Conservation (phyloP, 345 rosid genomes). For the Acer campestre region DNA sequence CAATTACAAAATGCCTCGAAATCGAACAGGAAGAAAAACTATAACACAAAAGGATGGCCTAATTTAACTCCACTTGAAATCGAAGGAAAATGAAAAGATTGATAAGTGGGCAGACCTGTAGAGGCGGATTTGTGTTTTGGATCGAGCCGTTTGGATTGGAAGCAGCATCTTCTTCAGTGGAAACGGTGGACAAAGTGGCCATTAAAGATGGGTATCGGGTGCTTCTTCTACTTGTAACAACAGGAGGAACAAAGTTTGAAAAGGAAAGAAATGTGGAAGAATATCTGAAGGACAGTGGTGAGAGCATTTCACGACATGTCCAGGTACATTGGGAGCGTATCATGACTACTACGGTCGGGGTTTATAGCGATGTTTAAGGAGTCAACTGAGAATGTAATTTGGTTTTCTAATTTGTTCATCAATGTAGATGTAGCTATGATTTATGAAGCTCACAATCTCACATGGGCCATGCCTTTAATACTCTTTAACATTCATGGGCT, state of each 20-base stretch:
- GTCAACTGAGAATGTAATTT: background rate
- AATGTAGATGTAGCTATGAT: background rate
- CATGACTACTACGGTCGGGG: constrained; percentile 1
- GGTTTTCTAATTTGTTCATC: too few relatives aligned
- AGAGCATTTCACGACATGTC: constrained; percentile 33
- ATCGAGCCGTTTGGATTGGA: constrained; percentile 28
- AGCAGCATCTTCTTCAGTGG: constrained; percentile 24
- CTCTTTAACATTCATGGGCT: too few relatives aligned
- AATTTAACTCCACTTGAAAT: background rate
- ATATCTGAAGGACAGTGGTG: constrained; percentile 21
- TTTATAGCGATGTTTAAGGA: background rate
- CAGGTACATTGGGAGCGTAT: constrained; percentile 38
- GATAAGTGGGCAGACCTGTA: constrained; percentile 32
- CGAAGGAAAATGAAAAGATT: background rate
- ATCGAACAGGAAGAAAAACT: too few relatives aligned
- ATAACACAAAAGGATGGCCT: too few relatives aligned
- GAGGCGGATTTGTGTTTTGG: constrained; percentile 32
- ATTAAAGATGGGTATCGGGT: constrained; percentile 17
- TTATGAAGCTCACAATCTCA: background rate
- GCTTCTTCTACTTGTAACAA: background rate
- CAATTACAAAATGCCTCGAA: too few relatives aligned
- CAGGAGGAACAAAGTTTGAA: background rate
- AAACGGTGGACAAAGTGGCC: constrained; percentile 41
- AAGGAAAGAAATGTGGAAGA: constrained; percentile 21
- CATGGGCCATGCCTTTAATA: background rate